Conservation (phyloP, 2,329 filamentous ascomycete species). For the Fusarium brachygibbosum region DNA sequence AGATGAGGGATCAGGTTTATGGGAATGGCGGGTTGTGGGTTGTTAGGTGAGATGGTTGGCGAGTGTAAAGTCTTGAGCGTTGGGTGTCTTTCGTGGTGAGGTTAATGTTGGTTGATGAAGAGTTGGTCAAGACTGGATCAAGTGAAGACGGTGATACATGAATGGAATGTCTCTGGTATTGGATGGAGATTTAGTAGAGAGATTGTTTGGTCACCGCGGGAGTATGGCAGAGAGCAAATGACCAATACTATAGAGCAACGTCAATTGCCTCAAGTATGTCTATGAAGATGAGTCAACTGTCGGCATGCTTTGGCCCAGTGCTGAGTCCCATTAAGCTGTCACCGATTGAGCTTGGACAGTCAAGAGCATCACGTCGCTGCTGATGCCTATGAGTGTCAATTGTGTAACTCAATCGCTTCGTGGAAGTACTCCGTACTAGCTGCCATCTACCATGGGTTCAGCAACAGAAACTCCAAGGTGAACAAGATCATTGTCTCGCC, state of each 20-base stretch:
- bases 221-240: background rate
- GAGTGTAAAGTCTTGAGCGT: background rate
- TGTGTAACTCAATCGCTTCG: background rate
- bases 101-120: background rate
- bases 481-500: background rate
- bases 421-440: background rate
- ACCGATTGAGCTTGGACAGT: background rate
- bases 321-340: background rate
- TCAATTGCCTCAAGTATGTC: background rate
- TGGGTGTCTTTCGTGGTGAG: background rate
- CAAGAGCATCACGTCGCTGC: background rate
- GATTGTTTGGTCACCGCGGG: background rate
- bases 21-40: constrained; percentile 66
- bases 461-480: background rate
- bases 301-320: background rate
- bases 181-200: background rate
- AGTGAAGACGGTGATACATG: background rate
- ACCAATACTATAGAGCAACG: background rate
- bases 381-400: background rate
- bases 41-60: constrained; percentile 38
- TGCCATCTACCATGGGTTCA: background rate
- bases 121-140: background rate
- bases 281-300: background rate
- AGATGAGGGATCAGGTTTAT: constrained; percentile 63
- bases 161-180: background rate